Conservation (phyloP, 2,329 filamentous ascomycete genomes). For the Colletotrichum sp. region DNA sequence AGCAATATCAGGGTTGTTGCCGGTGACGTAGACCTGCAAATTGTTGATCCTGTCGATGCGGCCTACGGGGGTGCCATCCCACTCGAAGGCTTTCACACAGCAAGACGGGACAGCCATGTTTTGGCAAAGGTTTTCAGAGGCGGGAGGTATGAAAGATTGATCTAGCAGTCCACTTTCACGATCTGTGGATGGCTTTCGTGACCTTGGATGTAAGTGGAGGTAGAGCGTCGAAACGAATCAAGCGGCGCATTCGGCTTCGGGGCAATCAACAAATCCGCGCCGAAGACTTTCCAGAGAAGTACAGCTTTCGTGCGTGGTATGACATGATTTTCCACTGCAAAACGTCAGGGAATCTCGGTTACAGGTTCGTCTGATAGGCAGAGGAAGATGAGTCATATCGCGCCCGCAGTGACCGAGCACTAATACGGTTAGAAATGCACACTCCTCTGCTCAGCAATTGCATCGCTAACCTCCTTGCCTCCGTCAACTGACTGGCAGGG, state of each 20-base stretch:
- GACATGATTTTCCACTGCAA: neutral
- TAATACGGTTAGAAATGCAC: neutral
- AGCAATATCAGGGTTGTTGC: conserved; percentile 34
- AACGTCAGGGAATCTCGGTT: neutral
- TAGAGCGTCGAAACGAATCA: neutral
- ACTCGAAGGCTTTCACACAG: conserved; percentile 41
- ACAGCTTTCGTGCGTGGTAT: neutral
- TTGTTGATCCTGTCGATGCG: conserved; percentile 33
- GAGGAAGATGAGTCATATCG: neutral
- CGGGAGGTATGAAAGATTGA: neutral
- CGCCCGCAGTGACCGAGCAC: neutral
- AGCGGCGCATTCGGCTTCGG: neutral
- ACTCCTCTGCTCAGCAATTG: neutral
- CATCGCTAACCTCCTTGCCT: neutral
- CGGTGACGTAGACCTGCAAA: conserved; percentile 40
- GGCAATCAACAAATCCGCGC: neutral
- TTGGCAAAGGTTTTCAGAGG: neutral
- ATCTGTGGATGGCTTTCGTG: neutral
- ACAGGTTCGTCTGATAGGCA: neutral
- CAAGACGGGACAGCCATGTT: conserved; percentile 23
- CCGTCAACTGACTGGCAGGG: neutral
- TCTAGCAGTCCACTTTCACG: neutral
- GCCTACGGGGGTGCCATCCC: conserved; percentile 42
- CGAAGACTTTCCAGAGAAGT: neutral
- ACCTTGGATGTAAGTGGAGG: neutral